phyloP scores from a whole-genome alignment of 2,329 filamentous ascomycete species.

The Colletotrichum horii region DNA sequence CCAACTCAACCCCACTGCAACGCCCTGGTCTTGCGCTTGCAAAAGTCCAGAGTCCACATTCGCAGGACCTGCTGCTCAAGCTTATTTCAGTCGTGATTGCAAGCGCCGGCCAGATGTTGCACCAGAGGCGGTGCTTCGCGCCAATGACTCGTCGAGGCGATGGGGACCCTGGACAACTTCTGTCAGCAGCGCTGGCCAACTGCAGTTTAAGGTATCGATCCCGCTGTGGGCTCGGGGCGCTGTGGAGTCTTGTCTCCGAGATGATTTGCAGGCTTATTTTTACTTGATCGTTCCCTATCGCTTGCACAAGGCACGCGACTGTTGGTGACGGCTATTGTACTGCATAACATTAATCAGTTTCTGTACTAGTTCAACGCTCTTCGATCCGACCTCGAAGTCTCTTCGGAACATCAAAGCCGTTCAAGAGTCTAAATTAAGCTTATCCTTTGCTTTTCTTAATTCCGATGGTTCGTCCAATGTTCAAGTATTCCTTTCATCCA shows the following conservation, averaged over 20 bases:
- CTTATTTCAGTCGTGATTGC: background rate
- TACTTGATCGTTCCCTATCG: background rate
- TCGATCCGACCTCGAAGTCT: background rate
- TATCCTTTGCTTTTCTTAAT: background rate
- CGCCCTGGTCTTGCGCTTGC: background rate
- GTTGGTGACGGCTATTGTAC: background rate
- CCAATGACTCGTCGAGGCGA: background rate
- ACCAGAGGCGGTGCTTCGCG: background rate
- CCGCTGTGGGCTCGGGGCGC: background rate
- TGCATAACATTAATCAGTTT: background rate
- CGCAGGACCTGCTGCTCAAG: background rate
- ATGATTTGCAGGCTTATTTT: background rate
- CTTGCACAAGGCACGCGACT: background rate
- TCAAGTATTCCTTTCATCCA: background rate
- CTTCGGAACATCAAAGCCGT: background rate
- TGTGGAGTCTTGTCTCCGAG: background rate
- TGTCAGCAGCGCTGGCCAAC: background rate
- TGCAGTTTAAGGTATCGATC: conserved; percentile 11
- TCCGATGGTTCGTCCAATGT: background rate
- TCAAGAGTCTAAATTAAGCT: background rate
- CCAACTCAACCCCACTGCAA: background rate
- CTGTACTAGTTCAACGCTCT: background rate
- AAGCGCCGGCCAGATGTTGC: background rate
- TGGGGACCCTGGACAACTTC: background rate
- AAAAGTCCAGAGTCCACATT: background rate